Conservation (phyloP, 169 alveolate species). For the Cystoisospora suis region DNA sequence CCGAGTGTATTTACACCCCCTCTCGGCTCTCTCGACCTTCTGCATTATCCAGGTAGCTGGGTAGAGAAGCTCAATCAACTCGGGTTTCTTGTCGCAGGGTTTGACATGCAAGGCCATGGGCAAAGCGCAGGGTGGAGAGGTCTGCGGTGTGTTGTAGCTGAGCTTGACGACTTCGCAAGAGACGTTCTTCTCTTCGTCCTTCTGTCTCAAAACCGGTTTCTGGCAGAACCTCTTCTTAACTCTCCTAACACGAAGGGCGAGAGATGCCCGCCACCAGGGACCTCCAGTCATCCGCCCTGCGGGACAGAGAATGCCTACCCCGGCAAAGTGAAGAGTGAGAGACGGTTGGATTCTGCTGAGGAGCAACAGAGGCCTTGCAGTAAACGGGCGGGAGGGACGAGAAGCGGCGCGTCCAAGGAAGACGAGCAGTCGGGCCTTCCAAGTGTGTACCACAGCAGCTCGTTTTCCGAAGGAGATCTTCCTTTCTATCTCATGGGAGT, state of each 20-base stretch:
- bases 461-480: not conserved
- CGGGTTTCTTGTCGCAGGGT: conserved; percentile 54
- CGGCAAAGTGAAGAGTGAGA: too few relatives aligned
- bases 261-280: not conserved
- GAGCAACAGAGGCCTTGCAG: too few relatives aligned
- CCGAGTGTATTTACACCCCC: too few relatives aligned
- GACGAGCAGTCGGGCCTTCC: too few relatives aligned
- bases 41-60: conserved; percentile 48
- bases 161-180: conserved; percentile 45
- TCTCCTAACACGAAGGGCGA: not conserved
- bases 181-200: conserved; percentile 43
- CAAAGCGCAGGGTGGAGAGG: conserved; percentile 26
- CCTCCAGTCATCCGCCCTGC: too few relatives aligned
- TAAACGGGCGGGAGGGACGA: too few relatives aligned
- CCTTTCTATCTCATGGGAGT: conserved; percentile 42
- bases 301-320: too few relatives aligned
- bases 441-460: not conserved
- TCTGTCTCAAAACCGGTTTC: conserved; percentile 22
- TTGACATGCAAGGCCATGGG: conserved; percentile 67
- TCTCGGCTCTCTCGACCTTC: not conserved
- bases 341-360: too few relatives aligned
- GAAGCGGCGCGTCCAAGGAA: too few relatives aligned
- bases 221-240: too few relatives aligned
- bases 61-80: conserved; percentile 31
- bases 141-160: conserved; percentile 28